phyloP scores from a whole-genome alignment of 345 rosid species.

The Brassica juncea region DNA sequence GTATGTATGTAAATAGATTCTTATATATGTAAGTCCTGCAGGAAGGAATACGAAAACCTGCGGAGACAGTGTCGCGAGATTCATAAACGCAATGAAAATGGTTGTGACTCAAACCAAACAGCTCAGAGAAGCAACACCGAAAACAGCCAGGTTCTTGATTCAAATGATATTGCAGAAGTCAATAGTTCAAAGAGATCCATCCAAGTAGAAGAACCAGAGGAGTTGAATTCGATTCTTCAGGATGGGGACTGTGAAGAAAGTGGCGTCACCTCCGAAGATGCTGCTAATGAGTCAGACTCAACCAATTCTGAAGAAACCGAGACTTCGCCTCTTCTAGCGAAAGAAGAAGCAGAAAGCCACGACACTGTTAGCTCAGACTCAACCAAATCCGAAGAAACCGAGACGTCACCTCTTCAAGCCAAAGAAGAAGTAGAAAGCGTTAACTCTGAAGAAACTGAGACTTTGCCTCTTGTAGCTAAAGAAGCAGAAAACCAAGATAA shows the following conservation, averaged over 20 bases:
- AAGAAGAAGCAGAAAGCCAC: slow-evolving; percentile 41
- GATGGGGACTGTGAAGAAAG: slow-evolving; percentile 51
- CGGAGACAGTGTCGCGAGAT: slow-evolving; percentile 60
- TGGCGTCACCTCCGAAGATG: slow-evolving; percentile 50
- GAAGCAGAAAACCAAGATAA: slow-evolving; percentile 39
- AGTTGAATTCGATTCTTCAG: slow-evolving; percentile 32
- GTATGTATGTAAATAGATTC: slow-evolving; percentile 1
- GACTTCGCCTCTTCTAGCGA: slow-evolving; percentile 45
- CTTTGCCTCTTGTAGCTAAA: slow-evolving; percentile 42
- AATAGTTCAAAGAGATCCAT: slow-evolving; percentile 41
- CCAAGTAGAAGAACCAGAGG: slow-evolving; percentile 42
- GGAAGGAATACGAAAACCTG: slow-evolving; percentile 68
- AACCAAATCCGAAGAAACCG: slow-evolving; percentile 51
- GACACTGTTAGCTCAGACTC: slow-evolving; percentile 45
- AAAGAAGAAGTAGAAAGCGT: slow-evolving; percentile 37
- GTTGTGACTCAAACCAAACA: slow-evolving; percentile 45
- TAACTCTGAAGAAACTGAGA: slow-evolving; percentile 48
- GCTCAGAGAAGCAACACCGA: slow-evolving; percentile 44
- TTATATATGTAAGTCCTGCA: slow-evolving; percentile 42
- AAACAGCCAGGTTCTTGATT: slow-evolving; percentile 55
- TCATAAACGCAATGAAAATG: slow-evolving; percentile 45
- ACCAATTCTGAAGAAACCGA: slow-evolving; percentile 62
- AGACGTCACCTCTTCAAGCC: slow-evolving; percentile 46
- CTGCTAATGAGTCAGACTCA: slow-evolving; percentile 53
- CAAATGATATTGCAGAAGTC: slow-evolving; percentile 47